phyloP scores from a whole-genome alignment of 2,329 filamentous ascomycete genomes.

The Blumeriella jaapii region DNA sequence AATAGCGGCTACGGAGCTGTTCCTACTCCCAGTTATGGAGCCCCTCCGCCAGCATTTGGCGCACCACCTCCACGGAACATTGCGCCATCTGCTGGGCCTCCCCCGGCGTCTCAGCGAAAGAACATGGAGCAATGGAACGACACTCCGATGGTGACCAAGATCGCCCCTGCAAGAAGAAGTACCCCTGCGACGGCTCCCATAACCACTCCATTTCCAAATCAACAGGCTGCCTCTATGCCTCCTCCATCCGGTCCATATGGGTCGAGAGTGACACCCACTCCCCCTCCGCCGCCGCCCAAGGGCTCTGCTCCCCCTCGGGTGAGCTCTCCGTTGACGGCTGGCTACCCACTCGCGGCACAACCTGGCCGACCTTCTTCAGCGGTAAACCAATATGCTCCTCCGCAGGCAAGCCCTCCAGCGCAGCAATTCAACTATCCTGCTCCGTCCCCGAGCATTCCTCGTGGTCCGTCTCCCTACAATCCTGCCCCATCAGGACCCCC shows the following conservation, averaged over 20 bases:
- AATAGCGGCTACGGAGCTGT: conserved; percentile 18
- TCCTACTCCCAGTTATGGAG: conserved; percentile 20
- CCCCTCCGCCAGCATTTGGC: conserved; percentile 29
- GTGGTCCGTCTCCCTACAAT: conserved; percentile 79
- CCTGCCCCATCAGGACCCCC: conserved; percentile 59
- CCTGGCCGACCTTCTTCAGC: conserved; percentile 43
- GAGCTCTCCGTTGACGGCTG: conserved; percentile 54
- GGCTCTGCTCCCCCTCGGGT: conserved; percentile 58
- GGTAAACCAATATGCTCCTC: conserved; percentile 52
- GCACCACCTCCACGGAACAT: conserved; percentile 54
- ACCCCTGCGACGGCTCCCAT: conserved; percentile 54
- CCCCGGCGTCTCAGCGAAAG: conserved; percentile 58
- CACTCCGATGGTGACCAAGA: conserved; percentile 72
- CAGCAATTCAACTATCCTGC: conserved; percentile 27
- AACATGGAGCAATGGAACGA: conserved; percentile 88
- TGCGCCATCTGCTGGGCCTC: conserved; percentile 49
- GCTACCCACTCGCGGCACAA: conserved; percentile 38
- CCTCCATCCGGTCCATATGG: conserved; percentile 50
- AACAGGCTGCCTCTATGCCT: conserved; percentile 41
- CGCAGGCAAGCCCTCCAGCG: conserved; percentile 37
- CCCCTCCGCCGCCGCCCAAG: conserved; percentile 77
- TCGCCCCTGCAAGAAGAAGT: conserved; percentile 54
- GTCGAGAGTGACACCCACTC: conserved; percentile 51
- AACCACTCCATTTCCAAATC: conserved; percentile 64
- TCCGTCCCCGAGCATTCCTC: conserved; percentile 48